Evolutionary conservation across 176 grass and related monocot genomes (phyloP), one percentile per base, ranked within the genome.

Genomic region (Puccinellia tenuiflora): DNA sequence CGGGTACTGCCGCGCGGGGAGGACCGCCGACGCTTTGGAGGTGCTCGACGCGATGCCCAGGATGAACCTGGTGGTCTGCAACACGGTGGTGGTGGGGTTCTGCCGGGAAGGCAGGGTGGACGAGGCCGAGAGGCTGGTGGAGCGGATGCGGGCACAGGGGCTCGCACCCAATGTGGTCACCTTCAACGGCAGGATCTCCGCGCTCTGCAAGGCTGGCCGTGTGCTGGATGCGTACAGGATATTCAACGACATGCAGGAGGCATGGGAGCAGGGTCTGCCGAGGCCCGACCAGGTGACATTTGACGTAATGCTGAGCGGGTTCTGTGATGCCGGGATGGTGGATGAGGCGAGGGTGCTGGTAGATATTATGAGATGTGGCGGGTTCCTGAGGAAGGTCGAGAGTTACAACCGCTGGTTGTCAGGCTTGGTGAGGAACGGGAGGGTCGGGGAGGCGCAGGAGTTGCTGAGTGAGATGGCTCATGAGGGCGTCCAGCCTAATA

Each of bases 401-500:
- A 98, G 90, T 75, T 98, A 95, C 69, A 98, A 98, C 76, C 83
- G 88, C 77, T 98, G 96, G 92, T 79, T 98, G 88, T 86, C 87
- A 2, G 92, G 90, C 4, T 90, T 98, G 68, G 92, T 93, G 70
- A 95, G 80, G 84, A 85, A 90, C 64, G 89, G 84, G 39, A 90
- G 78, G 65, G 63, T 92, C 5, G 86, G 92, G 3, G 92, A 93
- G 62, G 96, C 91, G 8, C 76, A 80, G 48, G 82, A 91, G 51
- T 48, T 98, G 70, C 80, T 95, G 28, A 77, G 83, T 74, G 87
- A 98, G 79, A 98, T 98, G 96, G 46, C 76, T 12, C 56, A 85
- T 31, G 75, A 98, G 56, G 89, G 96, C 46, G 21, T 98, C 9
- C 85, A 90, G n/a, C 92, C 92, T 77, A 98, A 91, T 76, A 75